These are phyloP conservation scores for Eucommia ulmoides DNA, from an alignment of 257 asterid genomes.

Conservation along the genomic window DNA sequence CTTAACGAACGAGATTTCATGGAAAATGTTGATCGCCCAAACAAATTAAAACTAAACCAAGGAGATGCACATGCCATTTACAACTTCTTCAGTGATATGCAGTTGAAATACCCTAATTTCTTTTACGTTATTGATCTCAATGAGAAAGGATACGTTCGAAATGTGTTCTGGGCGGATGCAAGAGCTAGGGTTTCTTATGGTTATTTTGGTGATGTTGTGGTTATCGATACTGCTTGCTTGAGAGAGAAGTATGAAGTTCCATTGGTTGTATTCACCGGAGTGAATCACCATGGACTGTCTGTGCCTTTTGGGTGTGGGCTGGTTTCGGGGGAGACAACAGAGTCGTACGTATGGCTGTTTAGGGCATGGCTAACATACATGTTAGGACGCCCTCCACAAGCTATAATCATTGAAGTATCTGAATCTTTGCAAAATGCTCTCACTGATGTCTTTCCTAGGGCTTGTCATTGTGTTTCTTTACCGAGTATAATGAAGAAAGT, in stretches of 20 bases:
- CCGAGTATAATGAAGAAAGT: conserved; percentile 22
- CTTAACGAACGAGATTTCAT: conserved; percentile 18
- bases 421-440: conserved; percentile 35
- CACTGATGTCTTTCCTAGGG: conserved; percentile 40
- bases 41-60: conserved; percentile 30
- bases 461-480: conserved; percentile 38
- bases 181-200: conserved; percentile 36
- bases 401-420: conserved; percentile 21
- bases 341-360: conserved; percentile 43
- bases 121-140: conserved; percentile 48
- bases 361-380: conserved; percentile 60
- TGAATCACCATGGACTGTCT: conserved; percentile 46
- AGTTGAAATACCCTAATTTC: conserved; percentile 39
- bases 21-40: conserved; percentile 13
- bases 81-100: conserved; percentile 31
- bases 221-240: conserved; percentile 28
- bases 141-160: conserved; percentile 38
- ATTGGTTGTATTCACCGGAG: conserved; percentile 33
- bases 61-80: conserved; percentile 42
- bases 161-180: conserved; percentile 48
- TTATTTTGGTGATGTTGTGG: conserved; percentile 38
- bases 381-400: conserved; percentile 46
- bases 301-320: conserved; percentile 49
- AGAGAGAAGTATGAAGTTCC: conserved; percentile 35
- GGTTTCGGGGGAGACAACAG: conserved; percentile 26